These are phyloP conservation scores for Rhodomyrtus tomentosa DNA, from an alignment of 345 rosid species.

Conservation along the genomic window DNA sequence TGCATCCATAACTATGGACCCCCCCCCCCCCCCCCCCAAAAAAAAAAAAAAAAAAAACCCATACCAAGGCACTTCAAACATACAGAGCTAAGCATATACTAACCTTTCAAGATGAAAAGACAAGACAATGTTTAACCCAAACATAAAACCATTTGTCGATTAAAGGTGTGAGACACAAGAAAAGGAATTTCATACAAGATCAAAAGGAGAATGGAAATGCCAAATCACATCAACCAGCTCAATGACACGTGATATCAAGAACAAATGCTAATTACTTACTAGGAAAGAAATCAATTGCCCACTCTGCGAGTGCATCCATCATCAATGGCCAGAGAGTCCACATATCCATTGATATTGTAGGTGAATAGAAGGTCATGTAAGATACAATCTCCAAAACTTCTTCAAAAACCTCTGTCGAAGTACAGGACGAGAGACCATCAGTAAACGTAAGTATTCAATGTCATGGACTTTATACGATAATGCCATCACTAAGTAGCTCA, in stretches of 20 bases:
- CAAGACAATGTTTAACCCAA: neutral
- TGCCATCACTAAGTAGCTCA: neutral
- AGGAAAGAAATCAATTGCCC: slow-evolving; percentile 98
- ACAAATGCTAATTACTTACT: slow-evolving; percentile 25
- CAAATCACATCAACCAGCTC: neutral
- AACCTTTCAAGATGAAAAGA: neutral
- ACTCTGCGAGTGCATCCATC: slow-evolving; percentile 85
- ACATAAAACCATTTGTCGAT: neutral
- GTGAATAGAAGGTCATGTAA: slow-evolving; percentile 97
- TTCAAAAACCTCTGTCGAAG: slow-evolving; percentile 87
- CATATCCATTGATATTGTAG: slow-evolving; percentile 83
- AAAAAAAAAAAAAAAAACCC: neutral
- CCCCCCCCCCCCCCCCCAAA: no score
- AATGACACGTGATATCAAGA: neutral
- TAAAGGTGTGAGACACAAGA: neutral
- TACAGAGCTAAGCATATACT: neutral
- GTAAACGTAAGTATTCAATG: neutral
- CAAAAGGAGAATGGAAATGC: neutral
- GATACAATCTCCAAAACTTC: slow-evolving; percentile 97
- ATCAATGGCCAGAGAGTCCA: slow-evolving; percentile 99
- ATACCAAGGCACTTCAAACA: neutral
- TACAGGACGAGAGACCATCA: neutral
- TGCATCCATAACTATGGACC: neutral
- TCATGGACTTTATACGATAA: neutral
- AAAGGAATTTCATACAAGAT: neutral